Conservation (phyloP, 805 yeast species). For the Maudiozyma serrabonitensis region DNA sequence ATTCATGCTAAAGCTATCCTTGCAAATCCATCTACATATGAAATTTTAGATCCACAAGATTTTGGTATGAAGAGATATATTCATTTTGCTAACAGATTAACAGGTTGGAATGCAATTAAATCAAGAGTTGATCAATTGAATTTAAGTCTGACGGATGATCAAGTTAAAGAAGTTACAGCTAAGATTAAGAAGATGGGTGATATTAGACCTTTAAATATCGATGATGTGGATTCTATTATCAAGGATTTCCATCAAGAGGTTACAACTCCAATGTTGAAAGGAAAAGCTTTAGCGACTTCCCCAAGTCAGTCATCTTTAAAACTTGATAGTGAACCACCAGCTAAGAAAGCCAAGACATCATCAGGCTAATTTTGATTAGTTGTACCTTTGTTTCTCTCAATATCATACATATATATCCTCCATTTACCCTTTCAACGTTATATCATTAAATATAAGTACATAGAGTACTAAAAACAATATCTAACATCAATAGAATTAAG, state of each 20-base stretch:
- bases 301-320: slow-evolving; percentile 5
- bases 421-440: too few relatives aligned
- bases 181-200: slow-evolving; percentile 94
- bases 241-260: slow-evolving; percentile 83
- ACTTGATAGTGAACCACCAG: slow-evolving; percentile 17
- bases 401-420: neutral
- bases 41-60: slow-evolving; percentile 87
- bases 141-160: slow-evolving; percentile 79
- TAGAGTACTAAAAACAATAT: too few relatives aligned
- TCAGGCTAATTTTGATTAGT: neutral
- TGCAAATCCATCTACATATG: slow-evolving; percentile 98
- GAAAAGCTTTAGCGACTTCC: slow-evolving; percentile 14
- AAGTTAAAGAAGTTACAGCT: slow-evolving; percentile 87
- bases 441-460: too few relatives aligned
- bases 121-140: slow-evolving; percentile 96
- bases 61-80: slow-evolving; percentile 94
- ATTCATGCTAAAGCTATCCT: slow-evolving; percentile 97
- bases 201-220: slow-evolving; percentile 86
- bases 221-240: slow-evolving; percentile 94
- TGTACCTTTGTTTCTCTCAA: too few relatives aligned
- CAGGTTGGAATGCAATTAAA: slow-evolving; percentile 99
- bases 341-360: slow-evolving; percentile 24
- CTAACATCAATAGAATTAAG: too few relatives aligned
- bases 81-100: slow-evolving; percentile 94
- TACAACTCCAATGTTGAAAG: slow-evolving; percentile 40